Evolutionary conservation across 441 rosid species (phyloP), one percentile per base, ranked within the genome.

Genomic region (Arabidopsis hybrid): DNA sequence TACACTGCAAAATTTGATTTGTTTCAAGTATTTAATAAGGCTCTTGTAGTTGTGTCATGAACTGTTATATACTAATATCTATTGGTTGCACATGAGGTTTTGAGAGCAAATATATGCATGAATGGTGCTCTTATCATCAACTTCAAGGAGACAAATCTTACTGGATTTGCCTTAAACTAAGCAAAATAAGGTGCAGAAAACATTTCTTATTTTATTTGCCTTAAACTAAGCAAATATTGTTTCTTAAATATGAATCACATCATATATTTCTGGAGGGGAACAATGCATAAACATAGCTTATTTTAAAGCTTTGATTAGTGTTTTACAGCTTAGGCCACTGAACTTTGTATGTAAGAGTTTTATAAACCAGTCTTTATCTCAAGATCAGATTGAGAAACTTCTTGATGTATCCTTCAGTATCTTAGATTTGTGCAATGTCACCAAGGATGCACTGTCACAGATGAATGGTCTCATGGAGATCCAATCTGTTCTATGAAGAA

Each of bases 71-170:
- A 31, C 38, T 65, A 39, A 45, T 66, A 74, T 66, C 4, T 29
- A 12, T 49, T 36, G 18, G 60, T 49, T 56, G 45, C 14, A 47
- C 51, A 47, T 57, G 65, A 40, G 72, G 18, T 43, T 65, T 56
- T 57, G 35, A 55, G 52, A 65, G 53, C 16, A 13, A 65, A 39
- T 59, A 66, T 42, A 67, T 74, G 73, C 70, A 60, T 67, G 21
- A 36, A 47, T 65, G 43, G 66, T 73, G 72, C 26, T 65, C 38
- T 16, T 42, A 53, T 8, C 76, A 62, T 63, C 53, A 71, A 43
- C 69, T 53, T 21, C 29, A 63, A 53, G 29, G 47, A 55, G 64
- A 72, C 76, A 72, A 72, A 49, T 39, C 57, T 53, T 6, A 3
- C 70, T 72, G 69, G 61, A 29, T 16, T 40, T 61, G 39, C 13